Conservation (phyloP, 2,329 filamentous ascomycete genomes). For the Uncinocarpus reesii region DNA sequence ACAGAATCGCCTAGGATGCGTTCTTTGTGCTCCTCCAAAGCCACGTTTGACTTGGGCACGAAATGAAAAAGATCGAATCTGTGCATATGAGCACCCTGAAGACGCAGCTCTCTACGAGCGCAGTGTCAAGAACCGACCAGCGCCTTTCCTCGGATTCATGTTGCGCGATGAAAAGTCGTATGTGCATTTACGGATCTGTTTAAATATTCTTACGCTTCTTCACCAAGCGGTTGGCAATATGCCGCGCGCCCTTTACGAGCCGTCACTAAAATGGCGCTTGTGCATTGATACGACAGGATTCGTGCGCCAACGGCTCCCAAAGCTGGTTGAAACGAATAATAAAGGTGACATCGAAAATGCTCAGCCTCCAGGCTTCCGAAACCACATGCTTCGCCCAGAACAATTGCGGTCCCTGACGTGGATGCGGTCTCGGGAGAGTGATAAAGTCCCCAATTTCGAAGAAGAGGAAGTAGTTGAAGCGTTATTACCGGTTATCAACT, state of each 20-base stretch:
- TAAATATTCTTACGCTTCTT: conserved; percentile 31
- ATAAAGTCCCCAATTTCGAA: conserved; percentile 32
- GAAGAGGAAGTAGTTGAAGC: conserved; percentile 51
- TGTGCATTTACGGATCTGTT: conserved; percentile 31
- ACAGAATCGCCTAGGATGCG: conserved; percentile 17
- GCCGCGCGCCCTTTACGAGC: conserved; percentile 11
- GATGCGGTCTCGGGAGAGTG: conserved; percentile 49
- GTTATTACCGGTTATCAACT: conserved; percentile 41
- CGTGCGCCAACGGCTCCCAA: conserved; percentile 26
- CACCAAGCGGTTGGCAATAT: conserved; percentile 30
- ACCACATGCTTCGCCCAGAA: conserved; percentile 38
- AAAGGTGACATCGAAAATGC: conserved; percentile 23
- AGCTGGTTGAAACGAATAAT: conserved; percentile 39
- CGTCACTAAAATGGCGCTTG: conserved; percentile 38
- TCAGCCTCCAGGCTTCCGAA: conserved; percentile 31
- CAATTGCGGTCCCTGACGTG: conserved; percentile 49
- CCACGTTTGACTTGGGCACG: conserved; percentile 29
- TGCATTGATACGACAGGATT: conserved; percentile 36
- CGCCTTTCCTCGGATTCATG: conserved; percentile 34
- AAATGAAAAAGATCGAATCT: conserved; percentile 24
- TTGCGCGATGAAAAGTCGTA: conserved; percentile 23
- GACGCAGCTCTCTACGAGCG: conserved; percentile 44
- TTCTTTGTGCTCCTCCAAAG: conserved; percentile 26
- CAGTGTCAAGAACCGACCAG: conserved; percentile 40
- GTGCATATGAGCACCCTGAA: conserved; percentile 43